Evolutionary conservation across 1,284 basidiomycete species (phyloP), one percentile per base, ranked within the genome.

Genomic region (Sporisorium graminicola): DNA sequence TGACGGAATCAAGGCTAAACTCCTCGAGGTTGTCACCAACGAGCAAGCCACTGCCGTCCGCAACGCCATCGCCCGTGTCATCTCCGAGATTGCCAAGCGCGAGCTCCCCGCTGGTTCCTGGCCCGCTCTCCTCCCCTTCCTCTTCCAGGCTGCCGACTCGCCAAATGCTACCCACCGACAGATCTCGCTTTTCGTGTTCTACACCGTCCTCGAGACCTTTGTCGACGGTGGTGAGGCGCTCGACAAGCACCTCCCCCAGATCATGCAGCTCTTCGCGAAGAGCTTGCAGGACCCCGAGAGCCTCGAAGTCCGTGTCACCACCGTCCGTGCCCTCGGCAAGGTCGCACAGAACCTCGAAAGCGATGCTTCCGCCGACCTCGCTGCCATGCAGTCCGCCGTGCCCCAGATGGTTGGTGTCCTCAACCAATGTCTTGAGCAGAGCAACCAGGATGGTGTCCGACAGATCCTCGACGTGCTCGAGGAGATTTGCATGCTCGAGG

Each of bases 391-490:
- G 89, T 88, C 88, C 16, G 90, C 97, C 55, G 90, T 99, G 46
- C 94, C 95, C 40, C 88, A 89, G 52, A 97, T 99, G 90, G 93
- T 99, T 64, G 89, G 90, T 68, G 95, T 98, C 53, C 91, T 98
- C 52, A 92, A 93, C 43, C 92, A 95, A 86, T 90, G 91, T 60
- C 90, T 99, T n/a, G 92, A 93, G 83, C 87, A 90, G 49, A 90
- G 89, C 49, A 92, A 98, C 84, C 93, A 94, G 84, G 89, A 90
- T 49, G 91, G 91, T 69, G 93, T 93, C 62, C 92, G 95, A 74
- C 91, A 96, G 82, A 89, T 95, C 35, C 97, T 98, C 82, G 97
- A 99, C 84, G 94, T 98, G 26, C 90, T 99, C 75, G 97, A 99
- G 88, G 96, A 94, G 1, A 90, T 99, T 61, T 90, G 98, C 58